These are phyloP conservation scores for Solanum gandarillasii DNA, from an alignment of 257 asterid genomes.

Conservation along the genomic window DNA sequence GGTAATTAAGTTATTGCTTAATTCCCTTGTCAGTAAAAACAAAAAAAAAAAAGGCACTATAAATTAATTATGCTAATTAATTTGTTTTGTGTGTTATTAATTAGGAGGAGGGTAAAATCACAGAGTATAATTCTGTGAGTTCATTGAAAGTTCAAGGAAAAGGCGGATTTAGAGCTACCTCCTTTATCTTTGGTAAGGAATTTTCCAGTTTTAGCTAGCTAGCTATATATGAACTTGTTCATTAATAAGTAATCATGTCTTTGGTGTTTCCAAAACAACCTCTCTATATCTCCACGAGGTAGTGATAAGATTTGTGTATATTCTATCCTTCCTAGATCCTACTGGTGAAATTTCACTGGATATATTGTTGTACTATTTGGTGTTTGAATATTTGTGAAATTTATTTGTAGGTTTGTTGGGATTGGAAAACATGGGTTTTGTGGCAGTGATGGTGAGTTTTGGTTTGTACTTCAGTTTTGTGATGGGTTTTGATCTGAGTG, in stretches of 20 bases:
- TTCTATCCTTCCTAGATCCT: no score
- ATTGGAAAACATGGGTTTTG: constrained; percentile 63
- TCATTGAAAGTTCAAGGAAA: constrained; percentile 15
- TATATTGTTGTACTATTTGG: background rate
- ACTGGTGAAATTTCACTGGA: no score
- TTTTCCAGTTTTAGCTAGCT: no score
- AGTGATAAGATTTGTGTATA: background rate
- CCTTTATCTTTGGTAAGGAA: constrained; percentile 50
- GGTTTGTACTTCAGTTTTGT: constrained; percentile 41
- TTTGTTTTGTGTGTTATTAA: background rate
- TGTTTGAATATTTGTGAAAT: background rate
- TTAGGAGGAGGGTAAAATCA: constrained; percentile 41
- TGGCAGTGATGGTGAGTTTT: constrained; percentile 59
- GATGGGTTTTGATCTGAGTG: constrained; percentile 32
- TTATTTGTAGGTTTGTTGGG: constrained; percentile 28
- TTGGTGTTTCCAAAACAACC: no score
- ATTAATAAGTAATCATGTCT: background rate
- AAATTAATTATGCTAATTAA: background rate
- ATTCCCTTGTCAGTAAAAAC: no score
- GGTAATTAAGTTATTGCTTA: constrained; percentile 2
- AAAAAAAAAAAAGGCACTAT: background rate
- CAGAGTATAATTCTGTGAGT: constrained; percentile 3
- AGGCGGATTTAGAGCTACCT: constrained; percentile 69
- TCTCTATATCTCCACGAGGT: no score
- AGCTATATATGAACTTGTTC: background rate